Conservation (phyloP, 2,329 filamentous ascomycete species). For the Fusarium piperis region DNA sequence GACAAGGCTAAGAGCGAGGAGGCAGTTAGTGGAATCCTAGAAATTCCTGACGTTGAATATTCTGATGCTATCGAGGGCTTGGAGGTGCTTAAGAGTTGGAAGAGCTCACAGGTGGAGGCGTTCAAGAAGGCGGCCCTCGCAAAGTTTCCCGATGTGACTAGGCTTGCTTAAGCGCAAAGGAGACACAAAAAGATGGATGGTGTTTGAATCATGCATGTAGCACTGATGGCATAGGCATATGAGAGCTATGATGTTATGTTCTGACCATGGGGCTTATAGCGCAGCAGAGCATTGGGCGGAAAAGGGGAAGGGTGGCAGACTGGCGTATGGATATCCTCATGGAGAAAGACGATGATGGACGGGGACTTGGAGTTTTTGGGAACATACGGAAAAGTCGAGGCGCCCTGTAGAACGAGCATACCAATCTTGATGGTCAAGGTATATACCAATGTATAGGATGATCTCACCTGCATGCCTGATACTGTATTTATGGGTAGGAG, state of each 20-base stretch:
- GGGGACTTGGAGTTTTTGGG: conserved; percentile 39
- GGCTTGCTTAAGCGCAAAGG: conserved; percentile 49
- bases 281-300: conserved; percentile 15
- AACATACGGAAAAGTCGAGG: conserved; percentile 38
- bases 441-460: neutral
- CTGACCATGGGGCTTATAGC: conserved; percentile 13
- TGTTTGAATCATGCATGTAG: conserved; percentile 4
- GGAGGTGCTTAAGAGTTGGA: conserved; percentile 58
- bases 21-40: conserved; percentile 68
- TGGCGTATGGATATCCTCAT: conserved; percentile 34
- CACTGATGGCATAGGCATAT: neutral
- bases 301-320: conserved; percentile 25
- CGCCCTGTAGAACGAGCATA: conserved; percentile 39
- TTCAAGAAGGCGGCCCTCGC: conserved; percentile 60
- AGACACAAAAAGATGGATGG: conserved; percentile 2
- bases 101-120: conserved; percentile 57
- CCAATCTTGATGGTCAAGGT: conserved; percentile 16
- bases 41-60: conserved; percentile 59
- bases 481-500: neutral
- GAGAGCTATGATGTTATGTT: neutral
- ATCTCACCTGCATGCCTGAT: neutral
- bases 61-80: conserved; percentile 63
- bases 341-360: conserved; percentile 9
- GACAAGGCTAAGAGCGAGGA: conserved; percentile 67
- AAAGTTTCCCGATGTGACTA: conserved; percentile 62